Conservation (phyloP, 2,329 filamentous ascomycete genomes). For the Zasmidium angulare region DNA sequence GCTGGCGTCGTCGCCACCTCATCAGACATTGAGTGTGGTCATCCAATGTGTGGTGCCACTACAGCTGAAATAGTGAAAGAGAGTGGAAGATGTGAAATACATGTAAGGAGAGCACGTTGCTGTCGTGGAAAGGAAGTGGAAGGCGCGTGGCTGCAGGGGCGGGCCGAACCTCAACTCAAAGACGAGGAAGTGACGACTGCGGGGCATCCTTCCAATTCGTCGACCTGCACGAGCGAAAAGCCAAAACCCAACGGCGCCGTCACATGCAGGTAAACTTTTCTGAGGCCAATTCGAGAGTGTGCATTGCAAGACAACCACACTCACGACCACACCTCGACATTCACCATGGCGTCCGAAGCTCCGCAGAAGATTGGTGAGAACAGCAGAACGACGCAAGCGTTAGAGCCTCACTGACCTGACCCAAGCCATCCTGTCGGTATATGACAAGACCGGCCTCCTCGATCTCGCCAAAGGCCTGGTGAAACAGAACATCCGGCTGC, state of each 20-base stretch:
- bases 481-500: conserved; percentile 84
- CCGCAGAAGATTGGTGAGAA: conserved; percentile 27
- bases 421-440: conserved; percentile 89
- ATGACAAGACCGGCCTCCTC: conserved; percentile 94
- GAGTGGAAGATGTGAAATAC: too few species aligned
- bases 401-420: neutral
- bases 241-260: neutral
- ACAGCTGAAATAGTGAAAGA: too few species aligned
- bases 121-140: too few species aligned
- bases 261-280: neutral
- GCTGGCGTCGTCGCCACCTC: too few species aligned
- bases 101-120: too few species aligned
- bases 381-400: neutral
- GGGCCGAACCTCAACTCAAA: neutral
- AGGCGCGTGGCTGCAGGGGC: too few species aligned
- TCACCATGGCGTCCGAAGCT: conserved; percentile 22
- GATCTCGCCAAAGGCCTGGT: conserved; percentile 89
- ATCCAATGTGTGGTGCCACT: too few species aligned
- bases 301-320: neutral
- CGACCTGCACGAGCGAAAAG: neutral
- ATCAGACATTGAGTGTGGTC: too few species aligned
- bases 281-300: neutral
- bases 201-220: neutral
- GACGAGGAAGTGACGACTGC: neutral
- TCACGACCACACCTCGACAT: neutral